phyloP scores from a whole-genome alignment of 1,284 basidiomycete species.

The Naganishia liquefaciens region DNA sequence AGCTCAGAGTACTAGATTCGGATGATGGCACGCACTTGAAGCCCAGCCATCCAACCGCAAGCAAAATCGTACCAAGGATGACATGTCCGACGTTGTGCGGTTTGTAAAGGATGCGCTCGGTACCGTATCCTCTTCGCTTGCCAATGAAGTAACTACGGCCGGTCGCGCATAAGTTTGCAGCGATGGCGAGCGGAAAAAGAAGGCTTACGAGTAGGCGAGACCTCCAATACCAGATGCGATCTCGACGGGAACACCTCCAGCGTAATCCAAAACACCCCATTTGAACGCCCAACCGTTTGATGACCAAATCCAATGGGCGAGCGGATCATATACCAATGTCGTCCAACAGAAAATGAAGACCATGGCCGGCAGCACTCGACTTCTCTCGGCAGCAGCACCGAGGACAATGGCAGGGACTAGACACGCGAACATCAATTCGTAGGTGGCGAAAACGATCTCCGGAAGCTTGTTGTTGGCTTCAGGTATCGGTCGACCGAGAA shows the following conservation, averaged over 20 bases:
- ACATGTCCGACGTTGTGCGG: constrained; percentile 91
- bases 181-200: background rate
- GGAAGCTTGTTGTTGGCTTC: constrained; percentile 60
- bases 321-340: constrained; percentile 65
- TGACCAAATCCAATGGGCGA: constrained; percentile 77
- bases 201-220: constrained; percentile 69
- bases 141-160: constrained; percentile 58
- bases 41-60: constrained; percentile 81
- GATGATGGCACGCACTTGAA: constrained; percentile 57
- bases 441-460: constrained; percentile 70
- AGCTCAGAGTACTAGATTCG: background rate
- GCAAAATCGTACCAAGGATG: constrained; percentile 79
- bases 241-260: constrained; percentile 89
- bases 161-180: background rate
- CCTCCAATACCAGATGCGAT: constrained; percentile 86
- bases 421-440: constrained; percentile 67
- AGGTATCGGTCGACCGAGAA: constrained; percentile 73
- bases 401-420: constrained; percentile 59
- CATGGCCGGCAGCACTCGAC: constrained; percentile 82
- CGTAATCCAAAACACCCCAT: constrained; percentile 83
- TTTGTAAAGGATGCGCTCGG: constrained; percentile 81
- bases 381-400: constrained; percentile 77
- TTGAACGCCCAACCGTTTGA: constrained; percentile 81
- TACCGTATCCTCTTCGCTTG: constrained; percentile 64
- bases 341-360: constrained; percentile 82